Percentiles rank a stretch among this genome's conserved stretches.
Evolutionary conservation across 805 yeast species (phyloP).

Genomic region (Lipomyces mesembrius): DNA sequence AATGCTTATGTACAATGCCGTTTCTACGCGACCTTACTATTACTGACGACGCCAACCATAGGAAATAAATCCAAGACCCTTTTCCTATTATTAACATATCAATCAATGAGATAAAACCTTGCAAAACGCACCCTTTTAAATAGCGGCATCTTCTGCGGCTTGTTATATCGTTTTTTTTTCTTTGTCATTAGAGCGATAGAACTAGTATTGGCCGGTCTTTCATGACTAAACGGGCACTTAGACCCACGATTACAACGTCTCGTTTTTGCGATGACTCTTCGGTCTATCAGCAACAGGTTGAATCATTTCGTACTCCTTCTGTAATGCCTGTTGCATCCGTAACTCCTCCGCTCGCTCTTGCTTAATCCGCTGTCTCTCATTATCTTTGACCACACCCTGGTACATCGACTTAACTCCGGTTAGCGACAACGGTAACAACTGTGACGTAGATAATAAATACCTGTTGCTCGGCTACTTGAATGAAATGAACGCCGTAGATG

Average conservation of each 20-base stretch:
- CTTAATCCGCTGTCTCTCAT: slow-evolving; percentile 37
- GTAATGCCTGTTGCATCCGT: slow-evolving; percentile 33
- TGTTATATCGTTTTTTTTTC: slow-evolving; percentile 46
- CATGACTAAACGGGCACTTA: slow-evolving; percentile 52
- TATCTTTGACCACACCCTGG: slow-evolving; percentile 38
- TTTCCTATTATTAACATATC: not conserved
- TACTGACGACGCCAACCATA: too few species aligned
- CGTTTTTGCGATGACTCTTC: slow-evolving; percentile 40
- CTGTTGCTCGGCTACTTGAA: slow-evolving; percentile 36
- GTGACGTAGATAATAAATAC: slow-evolving; percentile 9
- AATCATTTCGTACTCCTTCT: slow-evolving; percentile 35
- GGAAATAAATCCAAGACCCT: too few species aligned
- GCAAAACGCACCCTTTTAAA: slow-evolving; percentile 40
- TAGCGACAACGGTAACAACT: not conserved
- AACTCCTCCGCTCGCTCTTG: slow-evolving; percentile 37
- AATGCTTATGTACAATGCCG: too few species aligned
- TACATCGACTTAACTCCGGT: slow-evolving; percentile 27
- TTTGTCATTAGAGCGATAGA: not conserved
- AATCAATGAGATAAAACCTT: too few species aligned
- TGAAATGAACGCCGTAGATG: slow-evolving; percentile 37
- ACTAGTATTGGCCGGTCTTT: slow-evolving; percentile 4
- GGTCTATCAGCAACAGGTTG: slow-evolving; percentile 31
- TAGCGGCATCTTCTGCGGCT: slow-evolving; percentile 45
- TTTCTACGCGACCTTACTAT: too few species aligned
- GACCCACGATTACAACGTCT: slow-evolving; percentile 52